Base-by-base conservation (phyloP, 2,329 filamentous ascomycete genomes). In the Colletotrichum sp. region DNA sequence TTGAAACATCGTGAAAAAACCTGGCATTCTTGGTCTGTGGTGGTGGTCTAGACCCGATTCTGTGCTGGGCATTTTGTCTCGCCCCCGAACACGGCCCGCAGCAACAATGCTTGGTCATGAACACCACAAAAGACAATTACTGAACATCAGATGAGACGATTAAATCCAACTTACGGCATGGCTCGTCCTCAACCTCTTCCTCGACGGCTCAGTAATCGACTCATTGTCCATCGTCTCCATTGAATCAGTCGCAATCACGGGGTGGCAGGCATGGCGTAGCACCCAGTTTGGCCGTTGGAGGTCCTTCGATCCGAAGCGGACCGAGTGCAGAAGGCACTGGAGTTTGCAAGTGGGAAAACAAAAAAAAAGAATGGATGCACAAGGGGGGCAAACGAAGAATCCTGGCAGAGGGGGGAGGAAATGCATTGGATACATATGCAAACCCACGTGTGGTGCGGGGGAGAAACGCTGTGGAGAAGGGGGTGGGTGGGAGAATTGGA, bases 121-220 rank as follows among this genome's bases (percentile, higher is more conserved):
- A 52, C n/a, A 52, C 43, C 43, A 52, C 13, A 25, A 6, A 25
- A 6, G 15, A 30, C 5, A 13, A 22, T 52, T 52, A 39, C 27
- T 22, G 16, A 55, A 10, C 6, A 22, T 43, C 8, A 27, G n/a
- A 39, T 0, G 43, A 52, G 13, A 36, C n/a, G 10, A 30, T 28
- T 13, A 16, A 10, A 28, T 12, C 6, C 30, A 64, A 80, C 84
- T 80, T 78, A 73, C 73, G 30, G 85, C 85, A 81, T 87, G 85
- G 55, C 84, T 86, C 27, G 85, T 86, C 69, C 85, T 81, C 70
- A 87, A 78, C 56, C 85, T 83, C 79, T 87, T 87, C 70, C 85
- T 83, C 30, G 80, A 68, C 62, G 82, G 82, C 77, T 85, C 83
- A 61, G 76, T 75, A 36, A 61, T 70, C 65, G 78, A 52, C 55